A percentile compares a stretch with the other conserved stretches of the same genome.
These are phyloP conservation scores for Tolypocladium album DNA, from an alignment of 2,329 filamentous ascomycete genomes.

Conservation along the genomic window DNA sequence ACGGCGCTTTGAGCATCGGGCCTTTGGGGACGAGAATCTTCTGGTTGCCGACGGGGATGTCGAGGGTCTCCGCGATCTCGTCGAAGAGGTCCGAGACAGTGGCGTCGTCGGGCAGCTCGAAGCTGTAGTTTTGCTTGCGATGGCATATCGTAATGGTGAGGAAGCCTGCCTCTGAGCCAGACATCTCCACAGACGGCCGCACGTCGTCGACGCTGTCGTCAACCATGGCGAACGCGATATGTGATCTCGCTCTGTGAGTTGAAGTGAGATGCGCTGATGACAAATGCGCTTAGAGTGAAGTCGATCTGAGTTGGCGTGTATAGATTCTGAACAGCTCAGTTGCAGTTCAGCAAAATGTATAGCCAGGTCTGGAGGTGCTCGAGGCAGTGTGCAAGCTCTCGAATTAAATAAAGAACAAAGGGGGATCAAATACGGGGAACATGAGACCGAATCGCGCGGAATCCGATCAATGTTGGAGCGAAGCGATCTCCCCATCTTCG, in stretches of 20 bases:
- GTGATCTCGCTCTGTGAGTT: background rate
- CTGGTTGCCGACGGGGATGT: slow-evolving; percentile 52
- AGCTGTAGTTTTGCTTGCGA: slow-evolving; percentile 32
- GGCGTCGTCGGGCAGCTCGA: slow-evolving; percentile 31
- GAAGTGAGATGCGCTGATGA: background rate
- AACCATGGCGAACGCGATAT: background rate
- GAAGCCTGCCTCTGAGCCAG: slow-evolving; percentile 9
- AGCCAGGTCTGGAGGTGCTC: background rate
- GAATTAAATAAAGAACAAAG: background rate
- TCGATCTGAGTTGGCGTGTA: background rate
- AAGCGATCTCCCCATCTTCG: slow-evolving; percentile 8
- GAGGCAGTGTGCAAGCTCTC: background rate
- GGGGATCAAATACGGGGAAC: background rate
- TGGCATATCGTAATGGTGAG: slow-evolving; percentile 36
- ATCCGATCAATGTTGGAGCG: background rate
- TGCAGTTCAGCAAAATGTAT: background rate
- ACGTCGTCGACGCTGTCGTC: background rate
- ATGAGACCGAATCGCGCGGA: background rate
- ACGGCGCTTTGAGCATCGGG: slow-evolving; percentile 53
- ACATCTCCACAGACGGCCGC: background rate
- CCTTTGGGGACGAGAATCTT: slow-evolving; percentile 58
- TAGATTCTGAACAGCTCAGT: background rate
- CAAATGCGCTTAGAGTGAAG: background rate
- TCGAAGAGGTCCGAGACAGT: slow-evolving; percentile 49
- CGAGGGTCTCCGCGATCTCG: slow-evolving; percentile 43